Conservation (phyloP, 1,284 basidiomycete genomes). For the Rhodotorula mucilaginosa region DNA sequence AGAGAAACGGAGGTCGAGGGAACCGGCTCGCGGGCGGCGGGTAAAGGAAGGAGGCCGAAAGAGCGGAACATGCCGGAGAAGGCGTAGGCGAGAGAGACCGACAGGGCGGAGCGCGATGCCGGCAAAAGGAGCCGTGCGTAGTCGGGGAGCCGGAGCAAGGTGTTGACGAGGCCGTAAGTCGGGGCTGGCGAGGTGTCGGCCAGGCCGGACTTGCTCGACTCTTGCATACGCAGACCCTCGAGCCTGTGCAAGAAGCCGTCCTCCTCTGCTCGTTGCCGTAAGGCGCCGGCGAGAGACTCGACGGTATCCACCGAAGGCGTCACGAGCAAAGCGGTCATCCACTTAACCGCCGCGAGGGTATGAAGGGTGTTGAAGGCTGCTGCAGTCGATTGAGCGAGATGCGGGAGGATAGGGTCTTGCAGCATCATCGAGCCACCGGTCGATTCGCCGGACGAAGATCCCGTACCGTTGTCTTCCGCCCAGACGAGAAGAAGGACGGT, state of each 20-base stretch:
- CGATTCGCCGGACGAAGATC: conserved; percentile 35
- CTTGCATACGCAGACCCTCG: conserved; percentile 50
- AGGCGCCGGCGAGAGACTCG: conserved; percentile 1
- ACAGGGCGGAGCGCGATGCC: conserved; percentile 17
- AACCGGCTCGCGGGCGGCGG: not conserved
- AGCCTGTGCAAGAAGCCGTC: conserved; percentile 49
- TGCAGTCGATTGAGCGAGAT: conserved; percentile 38
- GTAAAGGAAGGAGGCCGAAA: conserved; percentile 59
- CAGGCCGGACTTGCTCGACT: not conserved
- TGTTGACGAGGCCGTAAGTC: conserved; percentile 25
- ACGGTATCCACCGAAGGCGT: conserved; percentile 35
- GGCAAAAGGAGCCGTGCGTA: conserved; percentile 10
- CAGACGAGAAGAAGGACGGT: conserved; percentile 48
- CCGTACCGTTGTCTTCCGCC: conserved; percentile 33
- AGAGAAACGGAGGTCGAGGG: conserved; percentile 33
- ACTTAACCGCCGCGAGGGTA: conserved; percentile 47
- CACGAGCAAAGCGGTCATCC: conserved; percentile 46
- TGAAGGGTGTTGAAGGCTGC: conserved; percentile 48
- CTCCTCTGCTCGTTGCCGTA: not conserved
- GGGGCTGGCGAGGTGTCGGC: conserved; percentile 19
- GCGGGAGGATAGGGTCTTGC: conserved; percentile 44
- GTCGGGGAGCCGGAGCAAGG: conserved; percentile 18
- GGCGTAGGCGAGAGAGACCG: conserved; percentile 21
- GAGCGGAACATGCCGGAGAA: conserved; percentile 22
- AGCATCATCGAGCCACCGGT: not conserved